Evolutionary conservation across 2,329 filamentous ascomycete species (phyloP).

Genomic region (Hypoxylon sp.): DNA sequence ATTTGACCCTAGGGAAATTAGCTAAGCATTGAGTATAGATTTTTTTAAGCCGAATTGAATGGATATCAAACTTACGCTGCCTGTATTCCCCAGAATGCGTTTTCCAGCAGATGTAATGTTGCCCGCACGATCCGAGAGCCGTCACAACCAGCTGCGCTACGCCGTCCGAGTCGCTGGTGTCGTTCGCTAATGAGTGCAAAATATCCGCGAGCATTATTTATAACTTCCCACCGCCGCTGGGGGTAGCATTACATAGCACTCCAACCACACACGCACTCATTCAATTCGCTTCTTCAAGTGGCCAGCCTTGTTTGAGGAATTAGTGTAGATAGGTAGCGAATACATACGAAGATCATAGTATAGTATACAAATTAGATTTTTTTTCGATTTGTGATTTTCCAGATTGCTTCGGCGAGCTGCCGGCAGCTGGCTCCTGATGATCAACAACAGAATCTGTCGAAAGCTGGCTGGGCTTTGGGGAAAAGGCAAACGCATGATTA

Average conservation of each 20-base stretch:
- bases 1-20: slow-evolving; percentile 46
- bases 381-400: slow-evolving; percentile 8
- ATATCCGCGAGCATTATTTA: slow-evolving; percentile 51
- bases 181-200: slow-evolving; percentile 47
- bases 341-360: slow-evolving; percentile 34
- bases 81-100: slow-evolving; percentile 50
- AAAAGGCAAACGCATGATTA: slow-evolving; percentile 41
- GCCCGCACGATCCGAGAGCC: slow-evolving; percentile 51
- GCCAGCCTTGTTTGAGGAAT: slow-evolving; percentile 33
- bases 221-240: slow-evolving; percentile 16
- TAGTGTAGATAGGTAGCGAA: slow-evolving; percentile 21
- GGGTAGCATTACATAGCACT: slow-evolving; percentile 30
- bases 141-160: slow-evolving; percentile 54
- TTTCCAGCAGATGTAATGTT: slow-evolving; percentile 55
- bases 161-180: slow-evolving; percentile 47
- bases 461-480: slow-evolving; percentile 6
- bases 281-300: slow-evolving; percentile 8
- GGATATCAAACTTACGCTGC: slow-evolving; percentile 47
- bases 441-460: slow-evolving; percentile 24
- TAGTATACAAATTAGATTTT: slow-evolving; percentile 30
- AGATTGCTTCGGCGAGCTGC: slow-evolving; percentile 27
- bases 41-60: not conserved
- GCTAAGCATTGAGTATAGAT: slow-evolving; percentile 4
- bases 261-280: slow-evolving; percentile 11
- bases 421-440: slow-evolving; percentile 34